Percentiles rank a stretch among this genome's conserved stretches.
These are phyloP conservation scores for Metarhizium guizhouense DNA, from an alignment of 2,329 filamentous ascomycete genomes.

Conservation along the genomic window DNA sequence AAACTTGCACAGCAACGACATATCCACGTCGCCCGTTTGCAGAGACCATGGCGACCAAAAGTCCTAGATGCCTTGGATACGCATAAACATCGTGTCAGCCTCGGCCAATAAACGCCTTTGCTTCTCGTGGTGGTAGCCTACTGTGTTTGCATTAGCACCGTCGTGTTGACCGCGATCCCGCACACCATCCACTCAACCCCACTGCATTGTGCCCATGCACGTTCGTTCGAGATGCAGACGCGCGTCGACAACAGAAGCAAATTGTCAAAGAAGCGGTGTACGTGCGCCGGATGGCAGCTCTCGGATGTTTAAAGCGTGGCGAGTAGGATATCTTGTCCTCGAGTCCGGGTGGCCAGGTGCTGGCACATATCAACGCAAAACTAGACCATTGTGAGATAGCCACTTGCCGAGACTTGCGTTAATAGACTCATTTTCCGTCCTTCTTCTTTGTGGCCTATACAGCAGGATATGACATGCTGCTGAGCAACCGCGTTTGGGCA, in stretches of 20 bases:
- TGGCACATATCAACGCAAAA: background rate
- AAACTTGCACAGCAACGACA: background rate
- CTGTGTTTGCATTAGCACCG: background rate
- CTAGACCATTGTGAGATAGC: background rate
- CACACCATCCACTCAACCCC: background rate
- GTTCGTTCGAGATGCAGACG: background rate
- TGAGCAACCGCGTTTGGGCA: background rate
- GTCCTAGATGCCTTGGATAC: background rate
- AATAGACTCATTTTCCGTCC: background rate
- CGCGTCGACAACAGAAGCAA: background rate
- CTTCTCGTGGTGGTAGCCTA: background rate
- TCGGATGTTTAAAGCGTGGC: background rate
- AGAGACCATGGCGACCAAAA: background rate
- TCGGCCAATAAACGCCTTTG: background rate
- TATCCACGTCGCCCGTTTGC: background rate
- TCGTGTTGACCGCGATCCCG: background rate
- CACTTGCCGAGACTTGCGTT: background rate
- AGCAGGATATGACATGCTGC: background rate
- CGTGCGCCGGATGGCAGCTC: background rate
- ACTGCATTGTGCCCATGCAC: background rate
- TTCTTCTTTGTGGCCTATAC: background rate
- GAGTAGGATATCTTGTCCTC: background rate
- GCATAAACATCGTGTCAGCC: background rate
- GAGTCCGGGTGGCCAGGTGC: background rate
- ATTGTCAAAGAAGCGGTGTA: slow-evolving; percentile 1